Conservation (phyloP, 2,329 filamentous ascomycete species). For the Trichoderma sp. region DNA sequence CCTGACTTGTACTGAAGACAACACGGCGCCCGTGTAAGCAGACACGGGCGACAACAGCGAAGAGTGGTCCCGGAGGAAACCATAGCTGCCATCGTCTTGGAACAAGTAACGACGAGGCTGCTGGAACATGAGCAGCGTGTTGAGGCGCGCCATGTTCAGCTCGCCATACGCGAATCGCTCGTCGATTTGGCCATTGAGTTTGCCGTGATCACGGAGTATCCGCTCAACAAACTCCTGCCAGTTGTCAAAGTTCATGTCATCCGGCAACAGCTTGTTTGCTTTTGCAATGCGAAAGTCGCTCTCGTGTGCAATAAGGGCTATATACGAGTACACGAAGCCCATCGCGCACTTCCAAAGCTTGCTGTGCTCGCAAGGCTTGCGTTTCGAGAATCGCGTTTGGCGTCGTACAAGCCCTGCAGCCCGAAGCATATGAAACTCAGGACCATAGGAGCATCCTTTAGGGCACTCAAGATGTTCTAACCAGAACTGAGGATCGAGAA, state of each 20-base stretch:
- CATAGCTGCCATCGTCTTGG: not conserved
- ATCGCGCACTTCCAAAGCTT: not conserved
- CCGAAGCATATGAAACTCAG: not conserved
- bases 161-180: conserved; percentile 21
- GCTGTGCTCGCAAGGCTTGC: not conserved
- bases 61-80: conserved; percentile 38
- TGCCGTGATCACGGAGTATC: not conserved
- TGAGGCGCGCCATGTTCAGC: conserved; percentile 7
- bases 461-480: not conserved
- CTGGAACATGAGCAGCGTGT: not conserved
- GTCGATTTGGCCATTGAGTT: not conserved
- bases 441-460: not conserved
- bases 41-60: conserved; percentile 39
- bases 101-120: not conserved
- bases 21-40: conserved; percentile 44
- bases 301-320: conserved; percentile 1
- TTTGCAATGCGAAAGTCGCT: conserved; percentile 17
- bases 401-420: not conserved
- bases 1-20: conserved; percentile 51
- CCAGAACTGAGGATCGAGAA: conserved; percentile 13
- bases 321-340: conserved; percentile 18
- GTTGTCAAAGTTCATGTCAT: not conserved
- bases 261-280: not conserved
- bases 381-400: not conserved
- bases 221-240: conserved; percentile 7